phyloP scores from a whole-genome alignment of 2,329 filamentous ascomycete species.

The Elsinoe ampelina region DNA sequence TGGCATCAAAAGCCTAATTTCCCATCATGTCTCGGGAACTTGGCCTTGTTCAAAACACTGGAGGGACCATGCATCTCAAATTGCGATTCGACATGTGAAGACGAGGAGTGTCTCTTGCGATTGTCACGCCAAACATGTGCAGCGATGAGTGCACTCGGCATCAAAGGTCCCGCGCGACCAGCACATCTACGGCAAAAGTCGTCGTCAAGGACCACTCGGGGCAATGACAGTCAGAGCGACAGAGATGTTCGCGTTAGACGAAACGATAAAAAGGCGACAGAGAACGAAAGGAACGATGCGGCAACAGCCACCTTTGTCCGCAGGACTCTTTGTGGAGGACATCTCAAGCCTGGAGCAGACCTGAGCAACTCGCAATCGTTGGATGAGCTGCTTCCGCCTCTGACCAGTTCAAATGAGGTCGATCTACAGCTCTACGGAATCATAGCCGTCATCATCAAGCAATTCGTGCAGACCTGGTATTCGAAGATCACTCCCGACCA shows the following conservation, averaged over 20 bases:
- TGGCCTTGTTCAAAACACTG: neutral
- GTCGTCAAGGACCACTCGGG: slow-evolving; percentile 2
- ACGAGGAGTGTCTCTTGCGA: neutral
- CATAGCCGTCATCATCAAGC: slow-evolving; percentile 77
- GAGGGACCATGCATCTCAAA: neutral
- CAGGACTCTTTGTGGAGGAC: slow-evolving; percentile 69
- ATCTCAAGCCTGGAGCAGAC: slow-evolving; percentile 31
- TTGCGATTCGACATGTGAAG: neutral
- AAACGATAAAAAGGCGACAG: slow-evolving; percentile 30
- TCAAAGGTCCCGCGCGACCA: slow-evolving; percentile 4
- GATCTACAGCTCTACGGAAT: slow-evolving; percentile 90
- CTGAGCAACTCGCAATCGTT: slow-evolving; percentile 57
- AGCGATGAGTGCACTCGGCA: slow-evolving; percentile 4
- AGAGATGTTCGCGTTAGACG: neutral
- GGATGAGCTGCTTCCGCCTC: slow-evolving; percentile 73
- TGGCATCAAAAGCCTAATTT: slow-evolving; percentile 8
- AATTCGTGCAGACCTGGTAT: slow-evolving; percentile 93
- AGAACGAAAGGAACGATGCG: slow-evolving; percentile 43
- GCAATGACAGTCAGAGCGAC: slow-evolving; percentile 7
- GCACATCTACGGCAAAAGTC: slow-evolving; percentile 7
- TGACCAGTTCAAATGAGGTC: slow-evolving; percentile 90
- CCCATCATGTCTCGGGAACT: neutral
- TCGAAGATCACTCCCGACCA: slow-evolving; percentile 83
- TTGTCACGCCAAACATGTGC: neutral
- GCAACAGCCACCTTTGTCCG: slow-evolving; percentile 75